A percentile compares a stretch with the other conserved stretches of the same genome.
Evolutionary conservation across 192 early-diverging fungal species (phyloP).

Genomic region (Haplosporangium gracile): DNA sequence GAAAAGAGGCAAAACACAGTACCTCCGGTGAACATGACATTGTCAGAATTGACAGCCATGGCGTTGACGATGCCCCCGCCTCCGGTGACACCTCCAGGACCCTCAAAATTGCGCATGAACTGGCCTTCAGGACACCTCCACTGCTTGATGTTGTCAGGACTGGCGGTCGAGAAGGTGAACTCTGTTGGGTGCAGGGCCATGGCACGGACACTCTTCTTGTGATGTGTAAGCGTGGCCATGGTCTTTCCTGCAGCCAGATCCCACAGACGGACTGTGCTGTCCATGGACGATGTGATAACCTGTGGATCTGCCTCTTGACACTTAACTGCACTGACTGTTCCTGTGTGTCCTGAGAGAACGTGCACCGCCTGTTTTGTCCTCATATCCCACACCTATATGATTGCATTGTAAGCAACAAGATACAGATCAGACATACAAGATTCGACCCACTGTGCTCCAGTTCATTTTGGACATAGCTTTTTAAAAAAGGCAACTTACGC

Average conservation of each 20-base stretch:
- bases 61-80: conserved; percentile 93
- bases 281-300: conserved; percentile 94
- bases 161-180: conserved; percentile 91
- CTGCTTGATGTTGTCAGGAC: conserved; percentile 95
- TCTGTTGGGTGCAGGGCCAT: conserved; percentile 93
- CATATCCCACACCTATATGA: conserved; percentile 95
- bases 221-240: conserved; percentile 94
- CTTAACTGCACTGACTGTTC: conserved; percentile 88
- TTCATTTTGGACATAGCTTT: background rate
- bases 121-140: conserved; percentile 97
- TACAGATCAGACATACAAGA: background rate
- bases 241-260: conserved; percentile 98
- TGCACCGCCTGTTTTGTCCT: conserved; percentile 94
- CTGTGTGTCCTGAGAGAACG: conserved; percentile 88
- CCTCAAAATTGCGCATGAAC: conserved; percentile 96
- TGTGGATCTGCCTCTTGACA: conserved; percentile 98
- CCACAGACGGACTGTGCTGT: conserved; percentile 95
- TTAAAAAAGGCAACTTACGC: conserved; percentile 67
- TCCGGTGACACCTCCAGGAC: conserved; percentile 86
- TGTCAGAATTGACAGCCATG: conserved; percentile 89
- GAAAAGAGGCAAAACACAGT: conserved; percentile 3
- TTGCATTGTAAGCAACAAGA: background rate
- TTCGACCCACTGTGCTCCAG: background rate
- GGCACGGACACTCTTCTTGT: conserved; percentile 97
- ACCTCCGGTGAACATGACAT: conserved; percentile 96